Evolutionary conservation across 2,329 filamentous ascomycete species (phyloP).

Genomic region (Xylogone sp.): DNA sequence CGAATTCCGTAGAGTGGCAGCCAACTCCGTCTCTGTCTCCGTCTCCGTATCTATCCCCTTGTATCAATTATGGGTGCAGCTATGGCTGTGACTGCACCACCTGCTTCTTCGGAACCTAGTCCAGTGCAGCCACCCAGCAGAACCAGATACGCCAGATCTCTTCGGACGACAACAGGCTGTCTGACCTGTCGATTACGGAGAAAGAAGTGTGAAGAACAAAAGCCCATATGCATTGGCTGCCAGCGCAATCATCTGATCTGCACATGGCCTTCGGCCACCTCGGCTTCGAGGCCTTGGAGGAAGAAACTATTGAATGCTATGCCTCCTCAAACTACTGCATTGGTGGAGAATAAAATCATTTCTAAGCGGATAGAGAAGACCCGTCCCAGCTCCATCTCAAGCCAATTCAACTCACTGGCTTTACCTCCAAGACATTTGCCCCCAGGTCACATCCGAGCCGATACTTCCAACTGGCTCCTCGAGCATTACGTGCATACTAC

Average conservation of each 20-base stretch:
- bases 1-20: neutral
- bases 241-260: conserved; percentile 1
- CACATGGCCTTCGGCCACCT: neutral
- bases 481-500: neutral
- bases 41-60: neutral
- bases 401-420: too few relatives aligned
- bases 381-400: too few relatives aligned
- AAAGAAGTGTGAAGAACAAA: conserved; percentile 9
- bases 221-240: conserved; percentile 5
- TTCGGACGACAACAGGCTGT: conserved; percentile 3
- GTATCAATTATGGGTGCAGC: neutral
- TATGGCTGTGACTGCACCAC: neutral
- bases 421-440: neutral
- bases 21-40: neutral
- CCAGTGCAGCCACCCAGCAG: neutral
- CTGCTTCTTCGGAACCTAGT: neutral
- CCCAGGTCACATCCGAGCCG: neutral
- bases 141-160: neutral
- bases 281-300: neutral
- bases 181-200: conserved; percentile 7
- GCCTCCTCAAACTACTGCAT: too few relatives aligned
- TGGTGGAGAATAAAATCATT: too few relatives aligned
- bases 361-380: too few relatives aligned
- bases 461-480: neutral
- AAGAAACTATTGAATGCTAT: neutral